Base-by-base conservation (phyloP, 2,329 filamentous ascomycete species). In the Exophiala lecanii-corni region DNA sequence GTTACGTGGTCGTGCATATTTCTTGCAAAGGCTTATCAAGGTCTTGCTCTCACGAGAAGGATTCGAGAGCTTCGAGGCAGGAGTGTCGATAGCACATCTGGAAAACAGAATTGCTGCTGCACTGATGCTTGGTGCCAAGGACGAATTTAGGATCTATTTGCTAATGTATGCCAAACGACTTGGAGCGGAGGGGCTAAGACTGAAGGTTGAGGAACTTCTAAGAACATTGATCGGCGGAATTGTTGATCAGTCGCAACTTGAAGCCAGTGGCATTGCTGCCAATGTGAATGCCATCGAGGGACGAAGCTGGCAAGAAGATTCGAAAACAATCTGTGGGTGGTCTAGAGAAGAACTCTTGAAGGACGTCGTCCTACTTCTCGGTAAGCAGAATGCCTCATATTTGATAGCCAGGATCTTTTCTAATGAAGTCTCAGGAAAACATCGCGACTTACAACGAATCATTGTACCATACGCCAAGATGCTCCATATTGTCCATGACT, bases 101-200 rank as follows among this genome's bases (percentile, higher is more conserved):
- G 92, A 98, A 64, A 97, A 96, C 58, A 80, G 94, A 28, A 82
- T 98, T 34, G 91, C 92, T 2, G 94, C 88, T 3, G 87, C 92
- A 0, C 69, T 94, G 60, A 84, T 87, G 47, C 71, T 98, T 1
- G 86, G 84, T 3, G 84, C 92, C 0, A 84, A 81, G 56, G 89
- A 97, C 45, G 92, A 98, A 62, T 98, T 97, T 68, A 81, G 88
- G 44, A 73, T 95, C 1, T 97, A 97, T 59, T 71, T 98, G n/a
- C 84, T 89, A 59, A 97, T 97, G 89, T 98, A 98, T 59, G 91
- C 89, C 3, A 97, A 96, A 69, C 82, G 92, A 1, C 78, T 98
- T 4, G 92, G 92, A 1, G 88, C 89, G 0, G 94, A 98, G 63
- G 89, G 89, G 0, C 70, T 91, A 39, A 81, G 84, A 55, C 75